A percentile compares a stretch with the other conserved stretches of the same genome.
Conservation (phyloP, 2,329 filamentous ascomycete genomes). For the Sporothrix globosa region DNA sequence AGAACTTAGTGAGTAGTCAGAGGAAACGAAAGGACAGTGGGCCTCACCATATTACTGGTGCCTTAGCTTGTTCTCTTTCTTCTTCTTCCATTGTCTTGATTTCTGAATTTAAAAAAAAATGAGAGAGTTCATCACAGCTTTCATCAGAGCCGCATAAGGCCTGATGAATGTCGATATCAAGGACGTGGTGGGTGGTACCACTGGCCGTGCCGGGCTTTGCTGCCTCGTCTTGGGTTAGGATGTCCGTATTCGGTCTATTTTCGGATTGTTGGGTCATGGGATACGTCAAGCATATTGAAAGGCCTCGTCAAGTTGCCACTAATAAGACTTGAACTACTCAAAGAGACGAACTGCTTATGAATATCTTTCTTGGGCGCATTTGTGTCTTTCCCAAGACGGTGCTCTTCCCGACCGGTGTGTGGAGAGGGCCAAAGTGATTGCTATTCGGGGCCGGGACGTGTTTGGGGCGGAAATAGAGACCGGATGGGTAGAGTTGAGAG, state of each 20-base stretch:
- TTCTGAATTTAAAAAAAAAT: neutral
- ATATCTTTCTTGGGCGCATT: neutral
- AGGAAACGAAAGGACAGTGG: neutral
- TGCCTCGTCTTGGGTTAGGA: slow-evolving; percentile 6
- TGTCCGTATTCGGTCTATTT: neutral
- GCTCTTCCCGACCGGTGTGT: slow-evolving; percentile 27
- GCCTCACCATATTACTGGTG: slow-evolving; percentile 1
- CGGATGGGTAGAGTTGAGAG: neutral
- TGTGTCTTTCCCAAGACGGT: slow-evolving; percentile 27
- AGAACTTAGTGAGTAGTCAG: neutral
- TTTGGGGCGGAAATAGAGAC: neutral
- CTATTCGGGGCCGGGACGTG: neutral
- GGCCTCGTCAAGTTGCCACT: neutral
- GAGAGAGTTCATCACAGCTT: too few relatives aligned
- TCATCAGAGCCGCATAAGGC: neutral
- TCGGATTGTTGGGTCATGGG: neutral
- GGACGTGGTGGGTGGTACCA: neutral
- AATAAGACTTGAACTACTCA: too few relatives aligned
- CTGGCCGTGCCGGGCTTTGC: neutral
- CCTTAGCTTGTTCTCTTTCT: neutral
- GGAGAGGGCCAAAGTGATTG: neutral
- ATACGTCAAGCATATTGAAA: neutral
- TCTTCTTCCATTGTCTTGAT: neutral
- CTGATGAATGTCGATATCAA: neutral
- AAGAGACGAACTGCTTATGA: neutral